Evolutionary conservation across 2,329 filamentous ascomycete genomes (phyloP), one percentile per base, ranked within the genome.

Genomic region (Fusarium guadeloupense): DNA sequence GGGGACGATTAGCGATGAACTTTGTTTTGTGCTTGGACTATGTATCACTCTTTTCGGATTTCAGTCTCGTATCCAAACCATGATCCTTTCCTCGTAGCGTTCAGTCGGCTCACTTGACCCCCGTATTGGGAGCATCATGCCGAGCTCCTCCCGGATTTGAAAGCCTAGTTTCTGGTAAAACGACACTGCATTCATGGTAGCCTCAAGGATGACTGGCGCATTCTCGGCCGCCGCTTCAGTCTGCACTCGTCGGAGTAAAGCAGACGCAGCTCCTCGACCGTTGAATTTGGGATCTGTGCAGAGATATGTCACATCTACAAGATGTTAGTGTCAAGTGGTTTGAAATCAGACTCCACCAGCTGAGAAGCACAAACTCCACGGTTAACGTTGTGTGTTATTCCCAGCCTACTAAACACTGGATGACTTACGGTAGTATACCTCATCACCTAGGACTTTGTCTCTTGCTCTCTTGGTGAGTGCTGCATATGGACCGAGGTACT

Each of bases 101-200:
- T 70, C 70, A 49, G 67, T 72, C 38, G 69, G 71, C 64, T 67
- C 57, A 38, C 55, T 69, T 48, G 56, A 69, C 25, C 66, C 69
- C 39, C 64, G 62, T 30, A 50, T 54, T 16, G 76, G 75, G 19
- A 80, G 69, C 42, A 55, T 64, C 73, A 79, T 74, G 19, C 72
- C 68, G 20, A 80, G 72, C 17, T 64, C 57, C 39, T 71, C 71
- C 12, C 68, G 47, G 4, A 56, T 58, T 30, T 64, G 62, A 44
- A 80, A 80, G 7, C 76, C 76, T 28, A 77, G 61, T 56, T 58
- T 74, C 50, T 74, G 62, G 37, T 79, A 80, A 54, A 79, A 72
- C 2, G 64, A 58, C 6, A 77, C 70, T 2, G 77, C 77, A 16
- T 74, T 70, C 62, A 72, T 72, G 16, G 75, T 79, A 17, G 74